Base-by-base conservation (phyloP, 83 land plant species). In the Diphasiastrum complanatum region DNA sequence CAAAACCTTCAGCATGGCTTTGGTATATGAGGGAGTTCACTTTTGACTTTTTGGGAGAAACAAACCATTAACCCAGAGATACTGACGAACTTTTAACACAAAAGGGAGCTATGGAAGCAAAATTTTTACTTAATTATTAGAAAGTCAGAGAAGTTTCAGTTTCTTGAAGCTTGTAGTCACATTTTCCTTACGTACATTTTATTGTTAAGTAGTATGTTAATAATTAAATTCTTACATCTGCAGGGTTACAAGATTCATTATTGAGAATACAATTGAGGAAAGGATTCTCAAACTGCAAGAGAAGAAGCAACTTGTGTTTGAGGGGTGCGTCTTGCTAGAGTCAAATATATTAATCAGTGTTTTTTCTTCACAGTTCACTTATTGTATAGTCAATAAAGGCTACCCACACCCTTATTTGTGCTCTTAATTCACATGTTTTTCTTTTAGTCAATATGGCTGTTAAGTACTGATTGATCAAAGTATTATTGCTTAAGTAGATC, bases 221-320 rank as follows among this genome's bases (percentile, higher is more conserved):
- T 16, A 40, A 40, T 16, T 40, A 40, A 40, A 40, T 16, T 16
- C 16, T 40, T 16, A 24, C 4, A 18, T 48, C 23, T 8, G 47
- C 67, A 91, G 97, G 66, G 80, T 77, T 35, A 81, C 82, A 53
- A 75, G 89, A 56, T 91, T 91, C 59, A 65, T 91, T 2, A 91
- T 91, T 46, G 84, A 74, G 47, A 79, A 87, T 32, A 79, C 97
- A 35, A 69, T 91, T 35, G 97, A 91, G 66, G 97, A 91, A 66
- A 75, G 97, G 49, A 84, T 91, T 68, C 73, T 91, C 46, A 81
- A 60, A 50, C 66, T 91, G 46, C 97, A 91, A 55, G 89, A 84
- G 70, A 91, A 87, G 75, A 91, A 91, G 64, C 79, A 91, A 67
- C 77, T 84, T 14, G 84, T 91, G 20, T 86, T 91, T 76, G 86